Conservation (phyloP, 495 filamentous ascomycete genomes). For the Penicillium coprophilum region DNA sequence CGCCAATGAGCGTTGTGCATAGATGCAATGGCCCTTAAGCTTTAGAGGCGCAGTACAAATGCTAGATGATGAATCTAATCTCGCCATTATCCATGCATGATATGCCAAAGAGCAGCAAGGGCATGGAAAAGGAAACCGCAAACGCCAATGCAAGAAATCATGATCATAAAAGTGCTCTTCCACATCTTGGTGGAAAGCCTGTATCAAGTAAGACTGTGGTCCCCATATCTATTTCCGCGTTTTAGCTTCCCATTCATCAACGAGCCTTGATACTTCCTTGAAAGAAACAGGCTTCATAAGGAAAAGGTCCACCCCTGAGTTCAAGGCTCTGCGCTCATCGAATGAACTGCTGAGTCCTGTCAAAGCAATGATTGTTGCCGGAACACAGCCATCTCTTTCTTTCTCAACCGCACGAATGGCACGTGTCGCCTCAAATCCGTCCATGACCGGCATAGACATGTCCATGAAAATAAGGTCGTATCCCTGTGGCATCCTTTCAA, state of each 20-base stretch:
- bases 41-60: background rate
- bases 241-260: constrained; percentile 46
- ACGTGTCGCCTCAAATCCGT: constrained; percentile 68
- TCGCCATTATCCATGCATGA: background rate
- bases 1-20: background rate
- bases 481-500: constrained; percentile 37
- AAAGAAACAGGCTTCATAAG: constrained; percentile 69
- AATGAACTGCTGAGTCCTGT: constrained; percentile 64
- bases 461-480: constrained; percentile 64
- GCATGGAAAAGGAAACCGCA: background rate
- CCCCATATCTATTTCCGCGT: background rate
- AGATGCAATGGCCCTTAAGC: background rate
- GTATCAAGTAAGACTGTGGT: background rate
- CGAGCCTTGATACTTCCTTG: constrained; percentile 46
- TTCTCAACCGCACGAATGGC: constrained; percentile 63
- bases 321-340: constrained; percentile 65
- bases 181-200: background rate
- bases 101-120: background rate
- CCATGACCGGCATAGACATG: constrained; percentile 75
- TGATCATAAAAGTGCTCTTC: background rate
- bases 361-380: constrained; percentile 64
- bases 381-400: constrained; percentile 33
- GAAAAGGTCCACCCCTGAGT: constrained; percentile 67
- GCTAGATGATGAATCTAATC: background rate
- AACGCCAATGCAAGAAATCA: background rate